Conservation (phyloP, 192 early-diverging fungal species). For the Coemansia sp. region DNA sequence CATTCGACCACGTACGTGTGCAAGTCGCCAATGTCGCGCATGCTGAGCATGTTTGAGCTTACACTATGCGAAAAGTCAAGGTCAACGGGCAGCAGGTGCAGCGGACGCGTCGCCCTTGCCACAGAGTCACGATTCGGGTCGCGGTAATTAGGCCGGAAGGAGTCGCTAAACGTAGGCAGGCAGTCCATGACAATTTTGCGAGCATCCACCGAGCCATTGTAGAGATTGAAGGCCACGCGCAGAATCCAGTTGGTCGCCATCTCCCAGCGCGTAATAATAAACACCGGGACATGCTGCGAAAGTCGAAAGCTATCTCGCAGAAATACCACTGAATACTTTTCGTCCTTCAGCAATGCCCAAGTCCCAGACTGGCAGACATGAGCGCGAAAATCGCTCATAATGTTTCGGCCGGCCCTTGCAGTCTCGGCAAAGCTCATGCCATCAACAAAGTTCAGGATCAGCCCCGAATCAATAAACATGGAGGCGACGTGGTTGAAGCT, state of each 20-base stretch:
- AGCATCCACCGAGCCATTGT: conserved; percentile 38
- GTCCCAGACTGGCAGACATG: conserved; percentile 39
- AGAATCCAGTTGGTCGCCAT: conserved; percentile 46
- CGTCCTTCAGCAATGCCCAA: conserved; percentile 43
- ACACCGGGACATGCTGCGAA: conserved; percentile 24
- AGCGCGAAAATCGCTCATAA: conserved; percentile 43
- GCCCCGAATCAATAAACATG: conserved; percentile 42
- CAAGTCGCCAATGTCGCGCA: conserved; percentile 45
- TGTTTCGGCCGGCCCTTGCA: conserved; percentile 25
- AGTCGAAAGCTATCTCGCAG: conserved; percentile 36
- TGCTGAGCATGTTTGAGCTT: conserved; percentile 28
- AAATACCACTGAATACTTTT: conserved; percentile 36
- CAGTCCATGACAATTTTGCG: conserved; percentile 45
- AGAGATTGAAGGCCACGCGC: conserved; percentile 40
- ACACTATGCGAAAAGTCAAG: conserved; percentile 10
- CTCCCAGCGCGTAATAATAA: conserved; percentile 37
- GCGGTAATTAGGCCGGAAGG: conserved; percentile 29
- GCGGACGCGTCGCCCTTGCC: conserved; percentile 34
- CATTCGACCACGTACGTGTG: conserved; percentile 51
- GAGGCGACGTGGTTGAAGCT: conserved; percentile 38
- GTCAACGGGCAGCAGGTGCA: conserved; percentile 47
- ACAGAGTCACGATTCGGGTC: conserved; percentile 24
- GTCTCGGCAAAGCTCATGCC: conserved; percentile 43
- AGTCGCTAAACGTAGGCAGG: conserved; percentile 26
- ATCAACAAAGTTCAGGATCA: conserved; percentile 33